A percentile compares a stretch with the other conserved stretches of the same genome.
Evolutionary conservation across 345 rosid genomes (phyloP).

Genomic region (Sisymbrium altissimum): DNA sequence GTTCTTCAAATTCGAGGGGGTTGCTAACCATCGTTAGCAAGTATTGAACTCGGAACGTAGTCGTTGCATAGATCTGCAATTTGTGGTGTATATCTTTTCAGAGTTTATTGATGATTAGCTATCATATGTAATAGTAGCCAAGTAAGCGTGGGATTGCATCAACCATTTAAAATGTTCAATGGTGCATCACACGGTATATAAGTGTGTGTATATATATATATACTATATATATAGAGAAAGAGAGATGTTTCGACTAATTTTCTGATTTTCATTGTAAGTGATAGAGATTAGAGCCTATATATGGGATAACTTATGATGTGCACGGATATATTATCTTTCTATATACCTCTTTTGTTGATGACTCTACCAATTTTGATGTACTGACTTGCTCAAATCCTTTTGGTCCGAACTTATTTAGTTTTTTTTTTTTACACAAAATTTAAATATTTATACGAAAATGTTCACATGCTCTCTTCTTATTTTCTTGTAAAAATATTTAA

Average conservation of each 20-base stretch:
- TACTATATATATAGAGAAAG: neutral
- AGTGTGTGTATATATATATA: neutral
- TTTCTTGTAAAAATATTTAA: neutral
- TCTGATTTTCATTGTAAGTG: neutral
- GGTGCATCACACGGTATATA: neutral
- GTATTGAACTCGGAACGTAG: too few relatives aligned
- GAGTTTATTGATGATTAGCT: neutral
- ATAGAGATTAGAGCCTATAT: neutral
- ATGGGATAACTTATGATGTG: neutral
- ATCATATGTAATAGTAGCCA: neutral
- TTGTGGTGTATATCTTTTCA: neutral
- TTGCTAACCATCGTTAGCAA: too few relatives aligned
- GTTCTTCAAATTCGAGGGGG: neutral
- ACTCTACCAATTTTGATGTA: neutral
- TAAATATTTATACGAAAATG: neutral
- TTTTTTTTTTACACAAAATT: neutral
- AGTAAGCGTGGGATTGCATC: constrained; percentile 4
- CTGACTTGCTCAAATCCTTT: neutral
- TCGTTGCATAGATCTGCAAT: neutral
- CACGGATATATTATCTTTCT: neutral
- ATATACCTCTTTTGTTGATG: constrained; percentile 8
- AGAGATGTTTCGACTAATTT: neutral
- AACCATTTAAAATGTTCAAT: neutral
- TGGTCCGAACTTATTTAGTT: neutral
- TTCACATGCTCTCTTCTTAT: constrained; percentile 5